Percentiles rank a stretch among this genome's conserved stretches.
These are phyloP conservation scores for Jamesozyma spencerorum DNA, from an alignment of 805 yeast species.

Conservation along the genomic window DNA sequence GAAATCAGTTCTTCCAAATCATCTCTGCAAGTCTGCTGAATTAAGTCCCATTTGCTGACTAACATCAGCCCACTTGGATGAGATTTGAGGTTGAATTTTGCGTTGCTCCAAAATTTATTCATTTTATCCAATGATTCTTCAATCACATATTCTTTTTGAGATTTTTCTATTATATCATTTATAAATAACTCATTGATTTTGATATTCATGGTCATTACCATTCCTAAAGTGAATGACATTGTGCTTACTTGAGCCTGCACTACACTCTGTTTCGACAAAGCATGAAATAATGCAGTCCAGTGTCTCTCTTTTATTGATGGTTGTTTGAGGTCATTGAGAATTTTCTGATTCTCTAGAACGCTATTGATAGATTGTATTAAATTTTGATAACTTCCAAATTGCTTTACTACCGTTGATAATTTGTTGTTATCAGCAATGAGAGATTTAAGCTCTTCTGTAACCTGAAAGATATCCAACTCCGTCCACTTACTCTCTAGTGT, in stretches of 20 bases:
- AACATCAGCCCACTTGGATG: constrained; percentile 45
- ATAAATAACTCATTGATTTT: constrained; percentile 37
- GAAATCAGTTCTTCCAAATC: constrained; percentile 55
- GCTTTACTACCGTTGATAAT: not conserved
- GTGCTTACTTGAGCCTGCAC: constrained; percentile 14
- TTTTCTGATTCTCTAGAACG: not conserved
- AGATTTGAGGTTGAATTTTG: constrained; percentile 43
- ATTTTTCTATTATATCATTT: constrained; percentile 45
- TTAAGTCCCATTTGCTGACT: constrained; percentile 56
- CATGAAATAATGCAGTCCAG: constrained; percentile 44
- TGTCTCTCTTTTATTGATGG: constrained; percentile 57
- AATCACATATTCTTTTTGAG: constrained; percentile 62
- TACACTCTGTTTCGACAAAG: constrained; percentile 16
- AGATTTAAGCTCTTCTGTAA: not conserved
- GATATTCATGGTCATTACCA: constrained; percentile 53
- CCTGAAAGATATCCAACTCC: not conserved
- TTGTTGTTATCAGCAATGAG: not conserved
- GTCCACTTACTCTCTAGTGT: constrained; percentile 9
- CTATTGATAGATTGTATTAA: not conserved
- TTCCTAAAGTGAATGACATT: constrained; percentile 38
- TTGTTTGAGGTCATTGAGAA: constrained; percentile 33
- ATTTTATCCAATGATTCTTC: constrained; percentile 48
- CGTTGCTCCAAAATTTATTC: constrained; percentile 45
- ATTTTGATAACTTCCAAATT: not conserved
- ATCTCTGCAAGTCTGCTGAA: constrained; percentile 50